Percentiles rank a stretch among this genome's conserved stretches.
Conservation (phyloP, 345 rosid species). For the Moringa oleifera region DNA sequence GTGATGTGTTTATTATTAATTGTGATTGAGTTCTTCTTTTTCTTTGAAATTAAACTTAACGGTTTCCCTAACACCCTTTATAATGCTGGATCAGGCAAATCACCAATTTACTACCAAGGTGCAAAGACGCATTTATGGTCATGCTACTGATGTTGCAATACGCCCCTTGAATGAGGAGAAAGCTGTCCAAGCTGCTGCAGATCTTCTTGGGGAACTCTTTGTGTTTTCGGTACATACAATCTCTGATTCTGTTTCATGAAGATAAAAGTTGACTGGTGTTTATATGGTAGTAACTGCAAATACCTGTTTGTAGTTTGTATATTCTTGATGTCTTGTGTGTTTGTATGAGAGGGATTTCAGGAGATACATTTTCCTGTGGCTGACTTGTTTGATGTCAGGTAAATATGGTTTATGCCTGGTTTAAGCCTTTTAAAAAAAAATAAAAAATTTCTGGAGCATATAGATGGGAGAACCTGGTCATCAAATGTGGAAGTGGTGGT, state of each 20-base stretch:
- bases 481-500: not conserved
- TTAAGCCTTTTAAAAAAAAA: too few species aligned
- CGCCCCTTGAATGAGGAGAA: constrained; percentile 78
- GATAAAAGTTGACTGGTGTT: not conserved
- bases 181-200: constrained; percentile 84
- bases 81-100: constrained; percentile 45
- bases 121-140: constrained; percentile 71
- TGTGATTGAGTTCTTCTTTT: not conserved
- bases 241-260: constrained; percentile 12
- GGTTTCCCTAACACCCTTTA: not conserved
- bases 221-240: constrained; percentile 57
- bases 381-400: not conserved
- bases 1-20: too few species aligned
- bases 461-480: not conserved
- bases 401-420: not conserved
- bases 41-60: not conserved
- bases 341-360: not conserved
- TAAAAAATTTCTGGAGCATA: not conserved
- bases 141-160: constrained; percentile 55
- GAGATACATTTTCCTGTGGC: not conserved
- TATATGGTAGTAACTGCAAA: not conserved
- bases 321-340: not conserved
- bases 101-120: constrained; percentile 59
- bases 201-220: constrained; percentile 82
- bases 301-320: not conserved